Evolutionary conservation across 106 monocot genomes (phyloP), one percentile per base, ranked within the genome.

Genomic region (Agapanthus africanus): DNA sequence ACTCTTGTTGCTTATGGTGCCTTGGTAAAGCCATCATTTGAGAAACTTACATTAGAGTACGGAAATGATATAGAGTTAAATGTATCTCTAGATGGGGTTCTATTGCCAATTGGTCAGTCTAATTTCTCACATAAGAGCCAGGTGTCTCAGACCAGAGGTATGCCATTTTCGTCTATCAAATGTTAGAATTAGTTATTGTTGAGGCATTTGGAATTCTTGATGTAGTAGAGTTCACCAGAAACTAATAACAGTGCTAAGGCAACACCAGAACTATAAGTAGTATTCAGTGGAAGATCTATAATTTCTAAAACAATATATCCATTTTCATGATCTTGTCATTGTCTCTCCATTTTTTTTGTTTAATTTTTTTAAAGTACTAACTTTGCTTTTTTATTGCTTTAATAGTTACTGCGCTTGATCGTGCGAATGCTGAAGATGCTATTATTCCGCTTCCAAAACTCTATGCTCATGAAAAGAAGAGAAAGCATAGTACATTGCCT

Each of bases 341-440:
- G 33, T 34, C 33, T 56, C 35, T 61, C 33, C 0, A 6, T 61
- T 59, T 32, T 8, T 19, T 13, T 16, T 59, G 18, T 59, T 59
- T 16, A 59, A n/a, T n/a, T n/a, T n/a, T n/a, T n/a, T n/a, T n/a
- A n/a, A n/a, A n/a, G n/a, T 67, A 11, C n/a, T n/a, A n/a, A n/a
- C n/a, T n/a, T n/a, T 67, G 21, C n/a, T 37, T 60, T 32, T 78
- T 56, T 77, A n/a, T 74, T 78, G 37, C 40, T 52, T 59, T 39
- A 69, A 59, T 80, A 87, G 89, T 87, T 3, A 93, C 83, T 54
- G 78, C 84, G 70, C 77, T 99, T 37, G 93, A 99, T 63, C 84
- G 86, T 59, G 92, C 90, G 31, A 99, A 99, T 83, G 97, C 92
- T 42, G 97, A 99, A 83, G 97, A 99, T 85, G 90, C 92, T 42